Base-by-base conservation (phyloP, 73 alveolate species). In the Halteria grandinella region DNA sequence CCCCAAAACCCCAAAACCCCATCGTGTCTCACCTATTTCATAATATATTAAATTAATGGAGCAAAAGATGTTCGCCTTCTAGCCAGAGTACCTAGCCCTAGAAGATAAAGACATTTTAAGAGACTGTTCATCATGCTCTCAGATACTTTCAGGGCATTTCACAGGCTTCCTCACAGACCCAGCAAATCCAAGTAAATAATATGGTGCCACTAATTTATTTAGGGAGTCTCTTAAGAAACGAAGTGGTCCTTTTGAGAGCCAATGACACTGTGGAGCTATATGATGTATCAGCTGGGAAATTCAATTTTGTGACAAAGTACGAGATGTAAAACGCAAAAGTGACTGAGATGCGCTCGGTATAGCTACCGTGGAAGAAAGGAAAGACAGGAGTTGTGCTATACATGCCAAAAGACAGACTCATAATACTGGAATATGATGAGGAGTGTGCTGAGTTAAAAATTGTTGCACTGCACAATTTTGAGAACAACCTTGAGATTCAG, bases 201-300 rank as follows among this genome's bases (percentile, higher is more conserved):
- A 39, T n/a, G n/a, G n/a, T n/a, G n/a, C n/a, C n/a, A 39, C 47
- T 25, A 34, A 44, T 4, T 39, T 3, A 21, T 44, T 12, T 66
- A 66, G 63, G 33, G 7, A 31, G 47, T 66, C 23, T 3, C 21
- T 25, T 18, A 14, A 14, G 47, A 27, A 41, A 44, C 14, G 69
- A 66, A 23, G 66, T 32, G 18, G 41, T 47, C 2, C 47, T 66
- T 25, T 45, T 66, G 17, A 66, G 80, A 66, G 7, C 80, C 12
- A 66, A 66, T 66, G 69, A 66, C 47, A 44, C 80, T 1, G 1
- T 66, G 1, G 80, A 66, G 32, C 64, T 66, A 12, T 66, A 66
- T 47, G 63, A 66, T 44, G 7, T 47, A 1, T n/a, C 63, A 7
- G 25, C 17, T 18, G 66, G 29, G 1, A 47, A 45, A 45, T 66